Evolutionary conservation across 371 early-diverging fungal species (phyloP), one percentile per base, ranked within the genome.

Genomic region (Mortierella sp.): DNA sequence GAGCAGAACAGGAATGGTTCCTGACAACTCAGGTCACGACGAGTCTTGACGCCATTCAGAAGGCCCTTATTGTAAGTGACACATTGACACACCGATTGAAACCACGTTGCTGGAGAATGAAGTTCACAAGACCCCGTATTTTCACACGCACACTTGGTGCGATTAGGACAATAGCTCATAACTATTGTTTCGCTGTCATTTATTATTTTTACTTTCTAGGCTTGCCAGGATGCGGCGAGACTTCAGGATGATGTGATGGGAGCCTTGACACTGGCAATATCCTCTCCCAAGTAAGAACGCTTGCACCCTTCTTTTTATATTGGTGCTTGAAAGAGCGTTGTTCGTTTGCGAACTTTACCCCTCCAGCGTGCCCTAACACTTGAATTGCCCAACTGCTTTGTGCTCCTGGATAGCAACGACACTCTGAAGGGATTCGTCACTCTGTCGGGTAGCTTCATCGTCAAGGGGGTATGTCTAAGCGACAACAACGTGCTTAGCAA

Each of bases 1-100:
- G 80, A 65, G 78, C 80, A 38, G 87, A 86, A 63, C 87, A 82
- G 47, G 80, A 82, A 72, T 86, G 87, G 87, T 86, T 86, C 78
- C 38, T 86, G 52, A 75, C 76, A 11, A 86, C 82, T 0, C 87
- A 86, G 47, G 87, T 82, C 48, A 63, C 77, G 45, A 78, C 87
- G 3, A 75, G 68, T 72, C 82, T 86, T 3, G 70, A 77, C 6
- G 78, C 74, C 50, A 86, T 86, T 28, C 80, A 82, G 47, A 76
- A 78, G 28, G 76, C 87, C 45, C 77, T 86, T 24, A 19, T 78
- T 34, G 87, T 86, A 73, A 75, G 76, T 8, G 26, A 9, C 21
- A 13, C 13, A 28, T 58, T 0, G 19, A 28, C 16, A 31, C 31
- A 24, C 42, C 42, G 42, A 38, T 38, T 38, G 42, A 5, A 38